phyloP scores from a whole-genome alignment of 163 green algal genomes.

The Volvox carteri region DNA sequence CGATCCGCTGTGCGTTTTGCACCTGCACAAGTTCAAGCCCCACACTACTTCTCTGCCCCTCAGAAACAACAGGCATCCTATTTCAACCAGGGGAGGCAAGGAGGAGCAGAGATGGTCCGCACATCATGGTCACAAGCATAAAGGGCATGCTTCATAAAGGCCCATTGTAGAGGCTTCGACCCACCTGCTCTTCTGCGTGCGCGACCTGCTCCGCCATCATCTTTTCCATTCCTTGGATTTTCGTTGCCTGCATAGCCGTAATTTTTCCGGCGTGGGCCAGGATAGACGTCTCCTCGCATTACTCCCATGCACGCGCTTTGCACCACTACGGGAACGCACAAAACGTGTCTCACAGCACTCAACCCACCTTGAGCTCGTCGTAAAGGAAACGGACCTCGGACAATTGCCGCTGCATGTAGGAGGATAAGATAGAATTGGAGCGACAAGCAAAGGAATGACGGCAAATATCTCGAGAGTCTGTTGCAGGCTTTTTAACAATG shows the following conservation, averaged over 20 bases:
- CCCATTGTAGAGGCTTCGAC: background rate
- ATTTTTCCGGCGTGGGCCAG: too few species aligned
- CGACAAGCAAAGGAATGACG: too few species aligned
- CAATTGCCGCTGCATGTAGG: slow-evolving; percentile 31
- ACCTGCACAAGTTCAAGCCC: background rate
- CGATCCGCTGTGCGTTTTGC: background rate
- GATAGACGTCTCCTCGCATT: too few species aligned
- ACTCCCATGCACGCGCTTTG: too few species aligned
- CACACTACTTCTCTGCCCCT: background rate
- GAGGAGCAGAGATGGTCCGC: background rate
- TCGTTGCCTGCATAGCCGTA: slow-evolving; percentile 27
- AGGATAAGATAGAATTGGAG: too few species aligned
- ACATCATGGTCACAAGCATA: background rate
- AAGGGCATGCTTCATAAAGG: background rate
- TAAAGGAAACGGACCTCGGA: slow-evolving; percentile 14
- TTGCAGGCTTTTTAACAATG: too few species aligned
- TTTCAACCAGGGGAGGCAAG: background rate
- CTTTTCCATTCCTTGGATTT: slow-evolving; percentile 45
- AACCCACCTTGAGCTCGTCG: slow-evolving; percentile 47
- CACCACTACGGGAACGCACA: too few species aligned
- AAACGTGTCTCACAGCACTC: too few species aligned
- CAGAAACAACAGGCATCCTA: background rate
- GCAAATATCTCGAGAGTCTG: too few species aligned
- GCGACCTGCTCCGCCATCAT: slow-evolving; percentile 36
- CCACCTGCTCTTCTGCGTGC: slow-evolving; percentile 35